Conservation (phyloP, 306 rosid species). For the Trichosanthes cucumerina region DNA sequence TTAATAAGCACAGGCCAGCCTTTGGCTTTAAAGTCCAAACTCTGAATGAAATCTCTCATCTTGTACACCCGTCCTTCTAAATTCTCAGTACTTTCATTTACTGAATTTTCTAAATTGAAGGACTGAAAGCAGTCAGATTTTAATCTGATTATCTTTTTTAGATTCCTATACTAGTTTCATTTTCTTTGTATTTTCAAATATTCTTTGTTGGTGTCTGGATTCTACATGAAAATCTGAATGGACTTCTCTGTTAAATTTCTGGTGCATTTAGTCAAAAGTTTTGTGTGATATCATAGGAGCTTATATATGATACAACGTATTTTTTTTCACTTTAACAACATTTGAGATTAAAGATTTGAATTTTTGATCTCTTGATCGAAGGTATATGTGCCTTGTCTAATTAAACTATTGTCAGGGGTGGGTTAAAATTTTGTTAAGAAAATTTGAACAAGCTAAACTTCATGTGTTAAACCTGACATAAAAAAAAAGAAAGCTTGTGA, state of each 20-base stretch:
- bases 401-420: background rate
- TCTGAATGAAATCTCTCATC: slow-evolving; percentile 7
- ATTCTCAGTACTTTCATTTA: background rate
- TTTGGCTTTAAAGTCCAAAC: slow-evolving; percentile 23
- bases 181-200: background rate
- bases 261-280: background rate
- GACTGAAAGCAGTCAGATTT: background rate
- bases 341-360: background rate
- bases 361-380: too few relatives aligned
- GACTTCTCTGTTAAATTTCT: background rate
- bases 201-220: background rate
- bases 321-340: too few relatives aligned
- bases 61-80: background rate
- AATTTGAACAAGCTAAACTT: too few relatives aligned
- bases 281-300: background rate
- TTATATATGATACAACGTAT: too few relatives aligned
- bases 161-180: background rate
- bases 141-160: background rate
- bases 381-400: too few relatives aligned
- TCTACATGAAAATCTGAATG: background rate
- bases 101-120: background rate
- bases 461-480: too few relatives aligned
- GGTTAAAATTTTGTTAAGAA: too few relatives aligned
- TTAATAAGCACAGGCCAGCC: slow-evolving; percentile 47
- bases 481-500: background rate